Evolutionary conservation across 2,329 filamentous ascomycete genomes (phyloP).

Genomic region (Xylaria sp.): DNA sequence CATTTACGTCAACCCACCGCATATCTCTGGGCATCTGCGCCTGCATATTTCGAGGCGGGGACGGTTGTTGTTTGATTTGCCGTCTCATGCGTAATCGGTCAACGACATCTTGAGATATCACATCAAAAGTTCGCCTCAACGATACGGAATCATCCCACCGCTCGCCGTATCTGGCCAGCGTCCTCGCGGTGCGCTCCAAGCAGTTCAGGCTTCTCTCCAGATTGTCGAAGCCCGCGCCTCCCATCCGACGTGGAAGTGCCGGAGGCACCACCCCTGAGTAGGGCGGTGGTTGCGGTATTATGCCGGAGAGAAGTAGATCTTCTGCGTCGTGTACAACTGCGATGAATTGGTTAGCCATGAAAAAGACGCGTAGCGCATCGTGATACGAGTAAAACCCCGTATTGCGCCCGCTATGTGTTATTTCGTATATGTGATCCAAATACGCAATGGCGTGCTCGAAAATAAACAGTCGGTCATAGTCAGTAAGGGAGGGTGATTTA

Average conservation of each 20-base stretch:
- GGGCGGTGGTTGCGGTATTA: constrained; percentile 57
- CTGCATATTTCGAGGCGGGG: constrained; percentile 45
- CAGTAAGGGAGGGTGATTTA: constrained; percentile 75
- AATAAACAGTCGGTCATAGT: constrained; percentile 81
- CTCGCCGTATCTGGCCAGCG: constrained; percentile 66
- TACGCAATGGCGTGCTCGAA: constrained; percentile 91
- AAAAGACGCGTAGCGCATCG: constrained; percentile 86
- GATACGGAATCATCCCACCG: constrained; percentile 67
- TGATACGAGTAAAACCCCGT: constrained; percentile 83
- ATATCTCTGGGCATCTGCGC: constrained; percentile 50
- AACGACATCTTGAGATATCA: constrained; percentile 57
- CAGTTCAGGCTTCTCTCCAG: constrained; percentile 66
- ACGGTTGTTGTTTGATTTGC: constrained; percentile 51
- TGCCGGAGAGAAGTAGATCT: constrained; percentile 64
- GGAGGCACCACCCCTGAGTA: constrained; percentile 58
- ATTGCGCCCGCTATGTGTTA: constrained; percentile 68
- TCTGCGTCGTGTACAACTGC: constrained; percentile 68
- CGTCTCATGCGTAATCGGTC: constrained; percentile 55
- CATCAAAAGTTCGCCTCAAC: constrained; percentile 64
- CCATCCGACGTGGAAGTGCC: constrained; percentile 61
- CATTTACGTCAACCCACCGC: constrained; percentile 59
- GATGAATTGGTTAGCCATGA: constrained; percentile 72
- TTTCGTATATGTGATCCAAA: constrained; percentile 75
- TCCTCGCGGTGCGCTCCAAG: constrained; percentile 63
- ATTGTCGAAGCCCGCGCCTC: constrained; percentile 58